Percentiles rank a stretch among this genome's conserved stretches.
Conservation (phyloP, 140 eudicot genomes). For the Oenanthe javanica region DNA sequence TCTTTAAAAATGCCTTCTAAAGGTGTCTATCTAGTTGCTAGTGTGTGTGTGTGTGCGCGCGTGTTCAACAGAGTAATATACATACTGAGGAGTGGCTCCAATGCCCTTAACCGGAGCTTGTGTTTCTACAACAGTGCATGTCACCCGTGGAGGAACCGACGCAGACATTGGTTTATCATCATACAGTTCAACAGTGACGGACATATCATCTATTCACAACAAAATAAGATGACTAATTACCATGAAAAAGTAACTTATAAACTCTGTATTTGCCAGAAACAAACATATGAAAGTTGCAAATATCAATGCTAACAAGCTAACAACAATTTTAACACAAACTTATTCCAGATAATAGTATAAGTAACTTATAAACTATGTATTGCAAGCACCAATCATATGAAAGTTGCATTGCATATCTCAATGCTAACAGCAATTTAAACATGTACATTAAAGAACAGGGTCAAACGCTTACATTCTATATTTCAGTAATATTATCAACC, state of each 20-base stretch:
- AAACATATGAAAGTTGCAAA: neutral
- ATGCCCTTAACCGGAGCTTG: constrained; percentile 54
- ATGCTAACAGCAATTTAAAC: neutral
- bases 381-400: neutral
- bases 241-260: neutral
- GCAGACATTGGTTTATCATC: constrained; percentile 81
- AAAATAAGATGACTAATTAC: constrained; percentile 10
- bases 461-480: neutral
- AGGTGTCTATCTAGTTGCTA: neutral
- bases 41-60: too few species aligned
- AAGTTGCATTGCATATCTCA: neutral
- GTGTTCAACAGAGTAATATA: constrained; percentile 4
- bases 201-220: constrained; percentile 63
- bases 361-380: neutral
- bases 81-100: constrained; percentile 88
- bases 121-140: constrained; percentile 81
- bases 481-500: neutral
- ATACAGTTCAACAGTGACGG: constrained; percentile 54
- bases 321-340: neutral
- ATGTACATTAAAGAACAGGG: neutral
- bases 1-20: neutral
- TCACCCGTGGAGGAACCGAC: constrained; percentile 71
- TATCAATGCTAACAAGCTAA: neutral
- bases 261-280: neutral
- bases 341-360: neutral